A percentile compares a stretch with the other conserved stretches of the same genome.
Evolutionary conservation across 2,329 filamentous ascomycete species (phyloP).

Genomic region (Dothideomycetes sp.): DNA sequence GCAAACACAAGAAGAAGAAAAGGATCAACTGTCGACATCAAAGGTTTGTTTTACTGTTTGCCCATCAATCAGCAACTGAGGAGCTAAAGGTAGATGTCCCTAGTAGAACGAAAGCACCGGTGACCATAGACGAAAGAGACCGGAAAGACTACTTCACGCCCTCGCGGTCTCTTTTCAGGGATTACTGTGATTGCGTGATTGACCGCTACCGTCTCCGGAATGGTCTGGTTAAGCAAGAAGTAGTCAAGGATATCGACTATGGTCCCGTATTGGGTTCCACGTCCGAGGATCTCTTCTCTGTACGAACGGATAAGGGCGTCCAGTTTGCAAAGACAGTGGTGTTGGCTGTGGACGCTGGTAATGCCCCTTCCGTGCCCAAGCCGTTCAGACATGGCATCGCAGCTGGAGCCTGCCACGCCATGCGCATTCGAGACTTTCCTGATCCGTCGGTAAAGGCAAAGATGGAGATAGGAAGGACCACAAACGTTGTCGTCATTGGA

Average conservation of each 20-base stretch:
- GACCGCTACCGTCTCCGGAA: constrained; percentile 34
- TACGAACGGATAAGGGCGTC: constrained; percentile 43
- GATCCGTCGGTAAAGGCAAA: constrained; percentile 40
- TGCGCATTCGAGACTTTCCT: constrained; percentile 51
- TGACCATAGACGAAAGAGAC: constrained; percentile 34
- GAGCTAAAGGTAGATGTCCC: background rate
- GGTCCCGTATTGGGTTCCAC: constrained; percentile 32
- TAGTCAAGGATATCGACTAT: constrained; percentile 51
- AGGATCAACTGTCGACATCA: constrained; percentile 25
- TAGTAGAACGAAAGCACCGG: constrained; percentile 14
- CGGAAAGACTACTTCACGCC: constrained; percentile 36
- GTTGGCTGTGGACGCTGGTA: constrained; percentile 59
- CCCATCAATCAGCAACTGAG: too few relatives aligned
- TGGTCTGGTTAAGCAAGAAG: constrained; percentile 47
- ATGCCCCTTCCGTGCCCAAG: constrained; percentile 41
- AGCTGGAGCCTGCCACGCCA: constrained; percentile 50
- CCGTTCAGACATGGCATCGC: constrained; percentile 10
- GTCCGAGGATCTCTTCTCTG: constrained; percentile 49
- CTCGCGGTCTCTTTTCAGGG: constrained; percentile 26
- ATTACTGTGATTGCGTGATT: constrained; percentile 30
- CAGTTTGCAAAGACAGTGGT: constrained; percentile 55
- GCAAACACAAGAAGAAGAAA: constrained; percentile 66
- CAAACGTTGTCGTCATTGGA: constrained; percentile 59
- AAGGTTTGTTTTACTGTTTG: background rate
- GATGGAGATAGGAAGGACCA: constrained; percentile 39